Evolutionary conservation across 2,329 filamentous ascomycete species (phyloP).

Genomic region (Colletotrichum eremochloae): DNA sequence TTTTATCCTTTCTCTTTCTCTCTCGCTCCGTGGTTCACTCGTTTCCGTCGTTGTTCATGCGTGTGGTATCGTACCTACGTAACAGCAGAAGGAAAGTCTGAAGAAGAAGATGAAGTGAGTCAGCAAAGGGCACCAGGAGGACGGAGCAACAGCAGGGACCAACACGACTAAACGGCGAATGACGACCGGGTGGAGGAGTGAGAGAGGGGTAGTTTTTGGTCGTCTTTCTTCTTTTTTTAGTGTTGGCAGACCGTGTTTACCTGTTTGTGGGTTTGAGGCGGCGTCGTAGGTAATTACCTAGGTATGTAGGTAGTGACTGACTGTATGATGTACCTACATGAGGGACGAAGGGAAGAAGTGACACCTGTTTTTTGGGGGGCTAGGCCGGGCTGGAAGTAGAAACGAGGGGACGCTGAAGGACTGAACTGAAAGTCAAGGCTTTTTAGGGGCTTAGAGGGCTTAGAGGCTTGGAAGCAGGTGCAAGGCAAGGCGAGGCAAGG

Average conservation of each 20-base stretch:
- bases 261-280: too few relatives aligned
- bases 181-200: slow-evolving; percentile 13
- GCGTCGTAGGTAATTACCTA: too few relatives aligned
- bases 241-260: too few relatives aligned
- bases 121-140: slow-evolving; percentile 1
- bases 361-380: slow-evolving; percentile 9
- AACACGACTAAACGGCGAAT: slow-evolving; percentile 8
- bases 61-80: not conserved
- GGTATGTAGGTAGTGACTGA: too few relatives aligned
- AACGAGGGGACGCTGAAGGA: slow-evolving; percentile 6
- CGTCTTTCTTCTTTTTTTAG: not conserved
- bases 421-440: not conserved
- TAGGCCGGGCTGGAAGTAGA: slow-evolving; percentile 16
- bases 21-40: too few relatives aligned
- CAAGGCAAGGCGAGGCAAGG: not conserved
- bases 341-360: not conserved
- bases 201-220: not conserved
- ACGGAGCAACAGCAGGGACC: not conserved
- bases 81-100: not conserved
- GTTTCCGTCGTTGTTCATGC: not conserved
- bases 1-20: not conserved
- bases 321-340: too few relatives aligned
- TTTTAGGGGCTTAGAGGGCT: not conserved
- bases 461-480: not conserved
- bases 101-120: not conserved